Percentiles rank a stretch among this genome's conserved stretches.
Evolutionary conservation across 208 protist species (phyloP).

Genomic region (Phytomonas francai): DNA sequence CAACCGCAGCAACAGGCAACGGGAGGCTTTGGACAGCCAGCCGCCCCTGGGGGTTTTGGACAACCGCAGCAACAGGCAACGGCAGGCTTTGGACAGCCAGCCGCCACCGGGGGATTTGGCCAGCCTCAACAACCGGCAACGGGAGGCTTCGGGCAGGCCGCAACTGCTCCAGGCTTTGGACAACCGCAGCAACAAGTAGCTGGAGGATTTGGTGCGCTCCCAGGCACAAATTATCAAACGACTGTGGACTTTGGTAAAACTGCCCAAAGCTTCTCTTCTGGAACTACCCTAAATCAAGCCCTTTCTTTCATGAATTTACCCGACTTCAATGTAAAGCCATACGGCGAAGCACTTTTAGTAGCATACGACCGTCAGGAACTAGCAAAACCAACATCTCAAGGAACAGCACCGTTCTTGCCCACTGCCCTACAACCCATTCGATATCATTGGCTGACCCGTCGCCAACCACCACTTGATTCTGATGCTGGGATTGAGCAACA

Average conservation of each 20-base stretch:
- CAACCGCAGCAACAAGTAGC: constrained; percentile 15
- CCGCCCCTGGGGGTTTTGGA: constrained; percentile 17
- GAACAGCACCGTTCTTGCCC: neutral
- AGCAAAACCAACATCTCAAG: constrained; percentile 8
- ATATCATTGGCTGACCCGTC: constrained; percentile 16
- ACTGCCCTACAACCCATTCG: neutral
- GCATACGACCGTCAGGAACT: constrained; percentile 42
- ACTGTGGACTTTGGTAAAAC: constrained; percentile 18
- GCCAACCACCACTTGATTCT: constrained; percentile 6
- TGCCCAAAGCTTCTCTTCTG: neutral
- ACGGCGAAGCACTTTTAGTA: constrained; percentile 73
- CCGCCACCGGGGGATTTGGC: constrained; percentile 25
- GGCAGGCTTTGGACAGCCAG: neutral
- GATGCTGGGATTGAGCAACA: constrained; percentile 22
- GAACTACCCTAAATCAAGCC: constrained; percentile 4
- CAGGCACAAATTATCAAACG: constrained; percentile 3
- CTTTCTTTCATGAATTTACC: constrained; percentile 64
- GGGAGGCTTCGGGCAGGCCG: constrained; percentile 5
- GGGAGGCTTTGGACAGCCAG: constrained; percentile 17
- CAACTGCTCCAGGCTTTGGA: constrained; percentile 18
- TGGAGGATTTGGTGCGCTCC: constrained; percentile 26
- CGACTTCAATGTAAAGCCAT: constrained; percentile 65
- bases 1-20: constrained; percentile 10
- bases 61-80: constrained; percentile 11
- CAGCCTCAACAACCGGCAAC: constrained; percentile 12